Percentiles rank a stretch among this genome's conserved stretches.
Evolutionary conservation across 208 protist genomes (phyloP).

Genomic region (Wallacemonas sp.): DNA sequence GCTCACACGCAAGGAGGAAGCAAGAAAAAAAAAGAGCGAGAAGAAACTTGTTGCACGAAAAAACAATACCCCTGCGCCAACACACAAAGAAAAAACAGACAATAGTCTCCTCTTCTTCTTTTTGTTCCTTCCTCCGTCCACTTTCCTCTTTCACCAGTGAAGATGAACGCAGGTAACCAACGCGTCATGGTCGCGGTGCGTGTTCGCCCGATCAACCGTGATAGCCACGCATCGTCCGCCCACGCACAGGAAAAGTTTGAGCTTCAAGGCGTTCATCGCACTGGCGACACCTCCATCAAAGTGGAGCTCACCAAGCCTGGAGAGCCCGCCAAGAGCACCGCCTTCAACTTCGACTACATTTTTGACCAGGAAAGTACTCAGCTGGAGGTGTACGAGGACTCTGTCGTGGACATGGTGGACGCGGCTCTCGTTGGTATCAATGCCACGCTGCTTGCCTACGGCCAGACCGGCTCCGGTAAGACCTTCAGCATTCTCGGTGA

Average conservation of each 20-base stretch:
- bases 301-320: constrained; percentile 53
- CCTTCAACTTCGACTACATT: constrained; percentile 86
- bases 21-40: too few relatives aligned
- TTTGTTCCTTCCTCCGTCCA: background rate
- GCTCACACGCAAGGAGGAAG: too few relatives aligned
- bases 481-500: constrained; percentile 85
- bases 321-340: constrained; percentile 48
- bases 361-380: constrained; percentile 88
- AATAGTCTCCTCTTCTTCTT: background rate
- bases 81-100: background rate
- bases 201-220: constrained; percentile 74
- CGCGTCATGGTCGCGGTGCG: constrained; percentile 86
- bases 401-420: constrained; percentile 79
- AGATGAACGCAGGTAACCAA: constrained; percentile 39
- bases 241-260: constrained; percentile 76
- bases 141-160: background rate
- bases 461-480: constrained; percentile 93
- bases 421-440: constrained; percentile 82
- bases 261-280: constrained; percentile 49
- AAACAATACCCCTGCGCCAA: too few relatives aligned
- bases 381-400: constrained; percentile 90
- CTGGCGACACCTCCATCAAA: constrained; percentile 59
- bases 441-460: constrained; percentile 84
- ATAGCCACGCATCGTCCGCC: constrained; percentile 36
- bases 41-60: too few relatives aligned